Conservation (phyloP, 306 rosid genomes). For the Chamaecrista fasciculata region DNA sequence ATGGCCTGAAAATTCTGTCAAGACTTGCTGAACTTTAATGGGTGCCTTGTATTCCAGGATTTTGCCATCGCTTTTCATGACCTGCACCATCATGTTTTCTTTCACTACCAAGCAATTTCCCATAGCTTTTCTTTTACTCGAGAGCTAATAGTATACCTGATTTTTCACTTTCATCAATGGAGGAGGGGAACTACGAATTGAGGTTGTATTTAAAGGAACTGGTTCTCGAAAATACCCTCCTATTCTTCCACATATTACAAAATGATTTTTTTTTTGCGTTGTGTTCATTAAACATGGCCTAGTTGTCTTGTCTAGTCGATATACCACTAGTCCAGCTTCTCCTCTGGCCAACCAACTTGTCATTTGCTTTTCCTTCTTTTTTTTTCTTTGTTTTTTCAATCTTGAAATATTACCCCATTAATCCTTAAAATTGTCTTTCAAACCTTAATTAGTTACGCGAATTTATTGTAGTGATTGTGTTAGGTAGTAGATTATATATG, state of each 20-base stretch:
- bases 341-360: no score
- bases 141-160: no score
- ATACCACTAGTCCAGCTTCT: no score
- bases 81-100: conserved; percentile 41
- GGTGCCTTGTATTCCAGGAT: conserved; percentile 70
- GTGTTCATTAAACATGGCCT: neutral
- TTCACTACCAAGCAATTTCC: conserved; percentile 73
- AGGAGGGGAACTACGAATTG: neutral
- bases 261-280: conserved; percentile 27
- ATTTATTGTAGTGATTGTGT: no score
- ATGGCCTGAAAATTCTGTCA: conserved; percentile 62
- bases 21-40: conserved; percentile 50
- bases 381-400: no score
- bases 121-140: conserved; percentile 46
- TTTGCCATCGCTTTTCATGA: conserved; percentile 77
- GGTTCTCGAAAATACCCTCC: conserved; percentile 35
- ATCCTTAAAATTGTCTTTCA: no score
- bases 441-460: no score
- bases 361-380: no score
- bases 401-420: no score
- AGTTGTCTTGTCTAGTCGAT: no score
- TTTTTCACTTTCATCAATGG: conserved; percentile 14
- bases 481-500: no score
- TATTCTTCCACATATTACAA: conserved; percentile 39
- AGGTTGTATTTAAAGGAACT: conserved; percentile 41